Percentiles rank a stretch among this genome's conserved stretches.
Evolutionary conservation across 495 filamentous ascomycete species (phyloP).

Genomic region (Aspergillus bridgeri): DNA sequence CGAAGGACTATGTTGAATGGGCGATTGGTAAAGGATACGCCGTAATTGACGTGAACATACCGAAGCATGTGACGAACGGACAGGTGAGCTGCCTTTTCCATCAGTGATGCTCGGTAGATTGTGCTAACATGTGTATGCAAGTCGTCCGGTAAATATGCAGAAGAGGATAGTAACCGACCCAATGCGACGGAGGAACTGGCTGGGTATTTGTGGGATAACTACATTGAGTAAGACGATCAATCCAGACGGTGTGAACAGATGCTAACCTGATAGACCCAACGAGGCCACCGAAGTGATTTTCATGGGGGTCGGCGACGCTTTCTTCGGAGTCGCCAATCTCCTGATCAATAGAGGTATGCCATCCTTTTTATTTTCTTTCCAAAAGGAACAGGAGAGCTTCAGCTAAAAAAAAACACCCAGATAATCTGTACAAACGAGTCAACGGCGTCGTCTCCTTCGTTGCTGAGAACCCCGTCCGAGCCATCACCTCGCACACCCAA

Average conservation of each 20-base stretch:
- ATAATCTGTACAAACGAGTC: slow-evolving; percentile 48
- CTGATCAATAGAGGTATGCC: slow-evolving; percentile 61
- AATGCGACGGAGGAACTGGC: slow-evolving; percentile 69
- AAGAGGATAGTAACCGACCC: slow-evolving; percentile 40
- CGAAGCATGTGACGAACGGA: slow-evolving; percentile 57
- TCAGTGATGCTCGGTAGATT: slow-evolving; percentile 21
- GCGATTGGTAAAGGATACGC: slow-evolving; percentile 67
- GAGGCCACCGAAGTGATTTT: slow-evolving; percentile 71
- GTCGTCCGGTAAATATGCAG: slow-evolving; percentile 34
- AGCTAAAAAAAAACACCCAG: slow-evolving; percentile 17
- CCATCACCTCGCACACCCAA: slow-evolving; percentile 63
- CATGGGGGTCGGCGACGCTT: slow-evolving; percentile 77
- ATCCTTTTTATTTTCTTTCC: neutral
- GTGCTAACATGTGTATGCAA: slow-evolving; percentile 6
- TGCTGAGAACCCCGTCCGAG: slow-evolving; percentile 47
- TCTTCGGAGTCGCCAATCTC: slow-evolving; percentile 65
- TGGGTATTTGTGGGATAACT: slow-evolving; percentile 94
- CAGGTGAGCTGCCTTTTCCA: slow-evolving; percentile 17
- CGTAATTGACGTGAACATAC: slow-evolving; percentile 87
- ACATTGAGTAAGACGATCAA: slow-evolving; percentile 63
- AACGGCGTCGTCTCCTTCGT: slow-evolving; percentile 57
- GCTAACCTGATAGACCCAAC: slow-evolving; percentile 45
- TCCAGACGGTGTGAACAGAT: neutral
- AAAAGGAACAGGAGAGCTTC: neutral
- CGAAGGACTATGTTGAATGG: slow-evolving; percentile 80